Conservation (phyloP, 306 rosid genomes). For the Acacia acuminata region DNA sequence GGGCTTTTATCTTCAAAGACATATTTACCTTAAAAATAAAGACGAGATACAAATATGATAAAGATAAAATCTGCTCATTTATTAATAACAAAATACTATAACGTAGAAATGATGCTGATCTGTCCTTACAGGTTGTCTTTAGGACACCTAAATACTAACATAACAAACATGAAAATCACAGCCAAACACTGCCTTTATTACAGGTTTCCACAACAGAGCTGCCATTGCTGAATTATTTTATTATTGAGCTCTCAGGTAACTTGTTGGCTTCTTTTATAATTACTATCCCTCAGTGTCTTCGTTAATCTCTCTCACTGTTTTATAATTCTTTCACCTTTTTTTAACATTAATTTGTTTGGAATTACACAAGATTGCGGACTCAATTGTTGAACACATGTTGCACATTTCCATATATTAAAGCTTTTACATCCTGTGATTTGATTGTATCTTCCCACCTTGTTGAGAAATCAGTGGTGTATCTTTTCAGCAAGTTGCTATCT, state of each 20-base stretch:
- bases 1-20: too few species aligned
- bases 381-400: background rate
- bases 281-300: background rate
- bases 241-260: background rate
- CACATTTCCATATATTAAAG: background rate
- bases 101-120: too few species aligned
- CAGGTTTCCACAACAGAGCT: background rate
- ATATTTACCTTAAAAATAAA: too few species aligned
- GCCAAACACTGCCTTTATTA: background rate
- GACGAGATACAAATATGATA: too few species aligned
- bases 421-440: background rate
- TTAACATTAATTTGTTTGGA: background rate
- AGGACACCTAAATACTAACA: too few species aligned
- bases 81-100: too few species aligned
- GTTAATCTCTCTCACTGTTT: background rate
- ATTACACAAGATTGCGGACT: background rate
- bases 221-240: constrained; percentile 2
- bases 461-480: too few species aligned
- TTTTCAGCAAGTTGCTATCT: background rate
- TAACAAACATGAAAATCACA: background rate
- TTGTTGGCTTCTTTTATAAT: background rate
- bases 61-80: too few species aligned
- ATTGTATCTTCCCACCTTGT: background rate
- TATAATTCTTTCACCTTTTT: background rate
- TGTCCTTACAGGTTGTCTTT: too few species aligned